Percentiles rank a stretch among this genome's conserved stretches.
Conservation (phyloP, 345 rosid species). For the Murraya paniculata region DNA sequence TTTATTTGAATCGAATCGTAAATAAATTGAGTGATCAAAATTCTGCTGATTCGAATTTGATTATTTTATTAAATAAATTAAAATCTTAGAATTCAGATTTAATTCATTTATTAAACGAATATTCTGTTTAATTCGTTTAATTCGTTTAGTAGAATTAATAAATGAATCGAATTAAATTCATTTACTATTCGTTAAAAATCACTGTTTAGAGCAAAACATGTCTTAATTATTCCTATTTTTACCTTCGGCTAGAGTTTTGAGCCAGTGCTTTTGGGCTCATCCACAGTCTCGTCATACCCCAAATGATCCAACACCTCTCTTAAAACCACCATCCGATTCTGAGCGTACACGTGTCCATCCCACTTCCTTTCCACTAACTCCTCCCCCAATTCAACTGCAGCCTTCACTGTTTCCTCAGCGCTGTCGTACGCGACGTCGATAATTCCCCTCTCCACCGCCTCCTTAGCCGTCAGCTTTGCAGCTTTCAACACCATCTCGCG, state of each 20-base stretch:
- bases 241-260: conserved; percentile 6
- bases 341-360: conserved; percentile 55
- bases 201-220: background rate
- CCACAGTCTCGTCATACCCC: conserved; percentile 17
- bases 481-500: conserved; percentile 51
- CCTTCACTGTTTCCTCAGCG: conserved; percentile 46
- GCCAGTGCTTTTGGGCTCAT: background rate
- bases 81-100: no score
- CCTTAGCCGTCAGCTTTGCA: conserved; percentile 47
- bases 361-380: conserved; percentile 32
- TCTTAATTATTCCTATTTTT: background rate
- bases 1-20: no score
- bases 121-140: no score
- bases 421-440: conserved; percentile 49
- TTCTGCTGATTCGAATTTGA: no score
- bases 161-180: no score
- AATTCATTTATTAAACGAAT: no score
- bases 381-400: conserved; percentile 47
- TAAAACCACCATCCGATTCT: conserved; percentile 38
- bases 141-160: no score
- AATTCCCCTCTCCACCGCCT: conserved; percentile 42
- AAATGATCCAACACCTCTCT: conserved; percentile 28
- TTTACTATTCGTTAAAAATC: no score
- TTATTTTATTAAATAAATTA: no score
- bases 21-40: no score